Evolutionary conservation across 495 filamentous ascomycete genomes (phyloP), one percentile per base, ranked within the genome.

Genomic region (Tuber calosporum): DNA sequence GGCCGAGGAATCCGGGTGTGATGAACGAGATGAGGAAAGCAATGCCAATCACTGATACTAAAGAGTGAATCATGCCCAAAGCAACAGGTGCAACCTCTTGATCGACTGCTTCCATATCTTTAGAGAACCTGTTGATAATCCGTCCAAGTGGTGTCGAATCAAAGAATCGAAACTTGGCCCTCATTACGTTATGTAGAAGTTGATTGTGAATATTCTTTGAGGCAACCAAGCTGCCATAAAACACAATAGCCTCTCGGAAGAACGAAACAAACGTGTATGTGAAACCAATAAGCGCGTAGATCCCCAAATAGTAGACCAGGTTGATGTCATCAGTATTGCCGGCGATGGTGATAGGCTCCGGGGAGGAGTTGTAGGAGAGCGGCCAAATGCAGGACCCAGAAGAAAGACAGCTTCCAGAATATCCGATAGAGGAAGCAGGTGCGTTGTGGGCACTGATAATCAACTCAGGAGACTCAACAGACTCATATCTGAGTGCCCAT

Each of bases 61-160:
- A 76, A 74, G 87, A 89, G 79, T 91, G 88, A 45, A 92, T 85
- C 81, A 91, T 88, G 36, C 90, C 90, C 58, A 93, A 91, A 34
- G 96, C 93, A 71, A 97, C 88, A 30, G 94, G 92, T 1, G 95
- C 93, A 72, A 98, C 91, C 81, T 98, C 95, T 82, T 99, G 96
- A 75, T 99, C 96, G 73, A 99, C 86, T 7, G 93, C 89, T 81
- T 99, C 95, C 38, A 98, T 86, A 82, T 98, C 96, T 82, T 97
- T 98, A 75, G 94, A 97, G 83, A 99, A 99, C 48, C 96, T 87
- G 82, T 99, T 99, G 91, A 98, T 98, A 76, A 99, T 86, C 82
- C 97, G 95, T 19, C 96, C 96, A 0, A 97, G 87, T 8, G 96
- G 96, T 2, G 96, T 99, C 2, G 93, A 92, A 82, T 99, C 96